These are phyloP conservation scores for Rhizopogon sp. DNA, from an alignment of 768 basidiomycete species.

Conservation along the genomic window DNA sequence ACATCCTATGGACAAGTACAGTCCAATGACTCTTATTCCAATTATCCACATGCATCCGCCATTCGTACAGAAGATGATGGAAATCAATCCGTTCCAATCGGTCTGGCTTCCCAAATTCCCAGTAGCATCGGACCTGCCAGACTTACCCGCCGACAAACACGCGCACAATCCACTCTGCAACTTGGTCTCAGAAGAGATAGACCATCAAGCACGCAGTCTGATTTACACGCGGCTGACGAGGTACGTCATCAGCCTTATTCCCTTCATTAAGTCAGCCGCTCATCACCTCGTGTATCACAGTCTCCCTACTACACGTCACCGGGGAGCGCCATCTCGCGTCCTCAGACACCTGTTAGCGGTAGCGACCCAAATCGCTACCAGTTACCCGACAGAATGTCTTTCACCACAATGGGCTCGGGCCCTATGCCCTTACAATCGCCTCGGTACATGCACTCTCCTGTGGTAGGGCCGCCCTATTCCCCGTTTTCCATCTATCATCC, in stretches of 20 bases:
- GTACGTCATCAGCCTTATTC: constrained; percentile 6
- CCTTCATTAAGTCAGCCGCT: not conserved
- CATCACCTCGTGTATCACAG: constrained; percentile 14
- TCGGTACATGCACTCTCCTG: constrained; percentile 41
- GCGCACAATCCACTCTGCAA: constrained; percentile 28
- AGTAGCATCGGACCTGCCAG: constrained; percentile 52
- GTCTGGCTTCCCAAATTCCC: constrained; percentile 36
- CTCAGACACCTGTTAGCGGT: constrained; percentile 33
- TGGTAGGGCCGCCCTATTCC: constrained; percentile 41
- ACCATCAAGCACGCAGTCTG: constrained; percentile 8
- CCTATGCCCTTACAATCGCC: constrained; percentile 32
- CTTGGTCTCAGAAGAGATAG: constrained; percentile 28
- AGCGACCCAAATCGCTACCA: constrained; percentile 27
- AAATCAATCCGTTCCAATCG: constrained; percentile 17
- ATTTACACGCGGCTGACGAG: constrained; percentile 23
- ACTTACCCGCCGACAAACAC: constrained; percentile 41
- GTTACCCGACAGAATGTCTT: constrained; percentile 24
- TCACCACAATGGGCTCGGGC: constrained; percentile 13
- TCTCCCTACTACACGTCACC: constrained; percentile 33
- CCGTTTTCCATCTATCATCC: constrained; percentile 38
- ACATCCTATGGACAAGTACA: constrained; percentile 17
- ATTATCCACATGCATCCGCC: constrained; percentile 24
- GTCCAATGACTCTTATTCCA: constrained; percentile 21
- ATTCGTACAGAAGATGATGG: constrained; percentile 24
- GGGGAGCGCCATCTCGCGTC: constrained; percentile 30